Evolutionary conservation across 2,329 filamentous ascomycete genomes (phyloP), one percentile per base, ranked within the genome.

Genomic region (Xylariales sp.): DNA sequence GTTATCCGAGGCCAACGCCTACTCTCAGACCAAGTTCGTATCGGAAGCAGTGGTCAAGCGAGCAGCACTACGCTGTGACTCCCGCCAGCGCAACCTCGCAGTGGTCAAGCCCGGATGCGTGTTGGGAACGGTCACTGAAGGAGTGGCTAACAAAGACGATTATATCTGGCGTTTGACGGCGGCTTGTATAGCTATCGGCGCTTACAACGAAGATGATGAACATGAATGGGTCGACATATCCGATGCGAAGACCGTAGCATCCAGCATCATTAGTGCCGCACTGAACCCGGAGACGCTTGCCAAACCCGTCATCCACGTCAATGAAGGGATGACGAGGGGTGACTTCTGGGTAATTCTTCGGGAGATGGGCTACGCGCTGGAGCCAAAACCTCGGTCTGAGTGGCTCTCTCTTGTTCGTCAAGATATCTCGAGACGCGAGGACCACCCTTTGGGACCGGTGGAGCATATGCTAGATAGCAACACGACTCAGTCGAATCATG

Each of bases 1-100:
- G 24, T 27, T 39, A 3, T 29, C 27, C 8, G 15, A 20, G 2
- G 37, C 25, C 24, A 20, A 31, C 37, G 37, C 25, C 37, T 39
- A 39, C 12, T 31, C 27, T 24, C 37, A 39, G 18, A 25, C 37
- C 37, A 39, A 39, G 27, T 39, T 39, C 14, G 37, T 22, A 29
- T 29, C 37, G 2, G 37, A 31, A 14, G 16, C 27, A 9, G 16
- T 39, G 12, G 37, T 31, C 3, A 5, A 31, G 10, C 37, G 37
- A 12, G 24, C 20, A 15, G 27, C 27, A 16, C 5, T 22, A 21
- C 37, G 37, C 18, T 14, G 5, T 14, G 11, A 16, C 16, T 6
- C 37, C 6, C 20, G 4, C 27, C 9, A 12, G 15, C 37, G 37
- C 11, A 8, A n/a, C 8, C n/a, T 27, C 24, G 24, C 24, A 8